Percentiles rank a stretch among this genome's conserved stretches.
phyloP scores from a whole-genome alignment of 345 rosid species.

The Melaleuca alternifolia region DNA sequence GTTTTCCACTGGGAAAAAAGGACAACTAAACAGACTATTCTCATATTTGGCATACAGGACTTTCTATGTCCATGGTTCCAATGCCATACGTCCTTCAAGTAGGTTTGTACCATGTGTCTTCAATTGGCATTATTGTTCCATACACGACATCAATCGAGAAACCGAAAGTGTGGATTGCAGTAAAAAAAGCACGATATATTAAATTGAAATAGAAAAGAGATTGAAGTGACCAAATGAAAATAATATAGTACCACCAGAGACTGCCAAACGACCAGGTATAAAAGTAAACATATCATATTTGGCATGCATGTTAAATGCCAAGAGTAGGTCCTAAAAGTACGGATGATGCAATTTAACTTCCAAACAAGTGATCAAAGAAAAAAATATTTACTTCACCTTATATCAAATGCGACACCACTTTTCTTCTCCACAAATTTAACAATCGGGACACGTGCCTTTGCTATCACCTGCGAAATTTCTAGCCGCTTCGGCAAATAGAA shows the following conservation, averaged over 20 bases:
- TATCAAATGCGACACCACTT: constrained; percentile 71
- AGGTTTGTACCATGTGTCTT: neutral
- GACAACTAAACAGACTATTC: neutral
- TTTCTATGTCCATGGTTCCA: neutral
- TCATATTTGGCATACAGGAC: neutral
- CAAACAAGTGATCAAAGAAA: neutral
- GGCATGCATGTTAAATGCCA: neutral
- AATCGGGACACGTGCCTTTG: constrained; percentile 91
- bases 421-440: constrained; percentile 82
- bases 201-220: neutral
- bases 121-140: neutral
- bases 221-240: neutral
- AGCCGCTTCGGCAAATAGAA: neutral
- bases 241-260: neutral
- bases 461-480: constrained; percentile 57
- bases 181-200: neutral
- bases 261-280: neutral
- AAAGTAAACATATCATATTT: neutral
- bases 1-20: neutral
- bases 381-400: constrained; percentile 39
- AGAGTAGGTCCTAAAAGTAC: neutral
- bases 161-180: neutral
- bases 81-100: neutral
- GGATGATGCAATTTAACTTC: neutral
- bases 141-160: neutral